These are phyloP conservation scores for Crithidia bombi DNA, from an alignment of 208 protist genomes.

Conservation along the genomic window DNA sequence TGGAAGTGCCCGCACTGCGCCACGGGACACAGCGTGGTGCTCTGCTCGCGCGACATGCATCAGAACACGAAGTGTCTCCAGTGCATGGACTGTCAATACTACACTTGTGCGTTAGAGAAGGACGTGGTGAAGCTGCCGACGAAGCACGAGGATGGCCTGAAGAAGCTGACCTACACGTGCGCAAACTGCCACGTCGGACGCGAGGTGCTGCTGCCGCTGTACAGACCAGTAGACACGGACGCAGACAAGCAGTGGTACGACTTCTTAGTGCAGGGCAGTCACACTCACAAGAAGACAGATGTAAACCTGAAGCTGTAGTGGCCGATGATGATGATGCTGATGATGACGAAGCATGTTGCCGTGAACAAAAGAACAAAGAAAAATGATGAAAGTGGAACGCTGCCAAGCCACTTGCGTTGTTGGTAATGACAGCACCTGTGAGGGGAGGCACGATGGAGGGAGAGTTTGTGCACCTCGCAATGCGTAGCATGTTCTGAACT, in stretches of 20 bases:
- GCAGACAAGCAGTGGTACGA: conserved; percentile 81
- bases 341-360: neutral
- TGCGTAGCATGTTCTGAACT: too few species aligned
- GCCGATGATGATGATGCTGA: neutral
- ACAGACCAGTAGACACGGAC: conserved; percentile 72
- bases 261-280: conserved; percentile 71
- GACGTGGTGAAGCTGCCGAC: conserved; percentile 80
- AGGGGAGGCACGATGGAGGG: too few species aligned
- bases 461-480: too few species aligned
- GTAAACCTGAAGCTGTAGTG: conserved; percentile 55
- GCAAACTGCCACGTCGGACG: conserved; percentile 76
- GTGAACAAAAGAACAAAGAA: too few species aligned
- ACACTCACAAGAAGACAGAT: conserved; percentile 57
- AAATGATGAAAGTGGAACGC: too few species aligned
- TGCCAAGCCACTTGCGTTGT: too few species aligned
- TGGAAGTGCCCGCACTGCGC: conserved; percentile 80
- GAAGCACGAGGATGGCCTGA: conserved; percentile 82
- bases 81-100: conserved; percentile 89
- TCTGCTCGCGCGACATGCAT: conserved; percentile 82
- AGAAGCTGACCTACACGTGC: conserved; percentile 78
- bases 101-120: conserved; percentile 78
- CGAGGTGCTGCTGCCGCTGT: conserved; percentile 81
- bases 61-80: conserved; percentile 81
- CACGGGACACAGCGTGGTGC: conserved; percentile 53
- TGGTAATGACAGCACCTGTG: too few species aligned